A percentile compares a stretch with the other conserved stretches of the same genome.
Evolutionary conservation across 2,329 filamentous ascomycete species (phyloP).

Genomic region (Fusarium sp.): DNA sequence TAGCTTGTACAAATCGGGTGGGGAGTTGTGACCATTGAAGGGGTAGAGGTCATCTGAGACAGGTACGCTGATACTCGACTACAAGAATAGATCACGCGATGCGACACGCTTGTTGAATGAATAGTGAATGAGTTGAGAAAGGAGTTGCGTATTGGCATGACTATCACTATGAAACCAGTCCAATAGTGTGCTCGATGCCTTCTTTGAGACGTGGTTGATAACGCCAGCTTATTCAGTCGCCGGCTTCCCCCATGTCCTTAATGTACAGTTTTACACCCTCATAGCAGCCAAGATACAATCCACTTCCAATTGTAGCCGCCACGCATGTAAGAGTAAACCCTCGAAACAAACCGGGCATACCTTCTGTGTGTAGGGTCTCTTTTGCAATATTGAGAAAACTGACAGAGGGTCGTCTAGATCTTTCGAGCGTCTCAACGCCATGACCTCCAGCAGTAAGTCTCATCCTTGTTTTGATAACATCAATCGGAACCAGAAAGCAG

Average conservation of each 20-base stretch:
- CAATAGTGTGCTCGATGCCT: no score
- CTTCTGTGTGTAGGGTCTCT: conserved; percentile 16
- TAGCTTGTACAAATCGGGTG: neutral
- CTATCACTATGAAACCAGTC: neutral
- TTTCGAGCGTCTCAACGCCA: conserved; percentile 6
- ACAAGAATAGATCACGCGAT: neutral
- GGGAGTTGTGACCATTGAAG: neutral
- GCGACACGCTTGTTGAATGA: neutral
- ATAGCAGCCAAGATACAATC: conserved; percentile 25
- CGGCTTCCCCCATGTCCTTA: neutral
- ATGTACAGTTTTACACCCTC: conserved; percentile 22
- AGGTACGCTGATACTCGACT: neutral
- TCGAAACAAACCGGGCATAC: conserved; percentile 20
- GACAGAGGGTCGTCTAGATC: neutral
- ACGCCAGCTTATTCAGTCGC: neutral
- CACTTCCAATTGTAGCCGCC: conserved; percentile 25
- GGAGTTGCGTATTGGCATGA: neutral
- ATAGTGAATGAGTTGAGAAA: neutral
- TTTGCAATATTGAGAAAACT: conserved; percentile 15
- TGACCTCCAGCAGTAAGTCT: conserved; percentile 17
- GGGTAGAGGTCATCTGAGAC: neutral
- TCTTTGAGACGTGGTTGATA: no score
- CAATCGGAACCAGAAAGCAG: conserved; percentile 15
- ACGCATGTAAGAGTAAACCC: conserved; percentile 25
- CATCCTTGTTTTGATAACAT: conserved; percentile 31